These are phyloP conservation scores for Parietaria judaica DNA, from an alignment of 306 rosid species.

Conservation along the genomic window DNA sequence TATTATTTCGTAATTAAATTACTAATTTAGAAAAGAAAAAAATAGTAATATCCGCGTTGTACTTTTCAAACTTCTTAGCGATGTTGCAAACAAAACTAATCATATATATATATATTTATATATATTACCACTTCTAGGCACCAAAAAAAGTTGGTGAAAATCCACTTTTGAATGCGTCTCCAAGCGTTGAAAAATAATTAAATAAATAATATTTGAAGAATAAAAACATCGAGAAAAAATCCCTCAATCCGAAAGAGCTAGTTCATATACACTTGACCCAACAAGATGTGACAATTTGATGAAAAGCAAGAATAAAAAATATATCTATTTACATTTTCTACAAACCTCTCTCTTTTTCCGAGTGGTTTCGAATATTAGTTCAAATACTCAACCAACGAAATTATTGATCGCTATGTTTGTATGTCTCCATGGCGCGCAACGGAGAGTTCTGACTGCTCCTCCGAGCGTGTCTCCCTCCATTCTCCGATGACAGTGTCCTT, in stretches of 20 bases:
- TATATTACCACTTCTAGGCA: conserved; percentile 13
- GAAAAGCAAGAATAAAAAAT: neutral
- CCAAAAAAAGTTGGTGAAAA: conserved; percentile 22
- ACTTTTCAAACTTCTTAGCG: conserved; percentile 37
- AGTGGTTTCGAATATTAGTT: no score
- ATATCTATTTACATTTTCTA: conserved; percentile 30
- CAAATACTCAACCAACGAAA: no score
- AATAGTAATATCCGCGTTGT: conserved; percentile 12
- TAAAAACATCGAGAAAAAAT: neutral
- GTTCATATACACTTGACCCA: neutral
- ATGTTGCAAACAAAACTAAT: conserved; percentile 11
- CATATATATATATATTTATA: neutral
- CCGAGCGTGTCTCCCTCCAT: conserved; percentile 8
- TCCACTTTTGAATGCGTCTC: conserved; percentile 12
- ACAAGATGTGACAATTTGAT: neutral
- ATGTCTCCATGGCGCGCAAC: conserved; percentile 26
- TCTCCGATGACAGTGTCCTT: conserved; percentile 34
- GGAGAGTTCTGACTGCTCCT: conserved; percentile 40
- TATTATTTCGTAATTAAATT: neutral
- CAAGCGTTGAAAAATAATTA: neutral
- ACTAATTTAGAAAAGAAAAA: neutral
- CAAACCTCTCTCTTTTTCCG: no score
- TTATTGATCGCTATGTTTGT: conserved; percentile 18
- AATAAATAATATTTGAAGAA: neutral
- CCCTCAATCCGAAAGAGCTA: conserved; percentile 3